Evolutionary conservation across 176 grass and related monocot species (phyloP), one percentile per base, ranked within the genome.

Genomic region (Bolboschoenus planiculmis): DNA sequence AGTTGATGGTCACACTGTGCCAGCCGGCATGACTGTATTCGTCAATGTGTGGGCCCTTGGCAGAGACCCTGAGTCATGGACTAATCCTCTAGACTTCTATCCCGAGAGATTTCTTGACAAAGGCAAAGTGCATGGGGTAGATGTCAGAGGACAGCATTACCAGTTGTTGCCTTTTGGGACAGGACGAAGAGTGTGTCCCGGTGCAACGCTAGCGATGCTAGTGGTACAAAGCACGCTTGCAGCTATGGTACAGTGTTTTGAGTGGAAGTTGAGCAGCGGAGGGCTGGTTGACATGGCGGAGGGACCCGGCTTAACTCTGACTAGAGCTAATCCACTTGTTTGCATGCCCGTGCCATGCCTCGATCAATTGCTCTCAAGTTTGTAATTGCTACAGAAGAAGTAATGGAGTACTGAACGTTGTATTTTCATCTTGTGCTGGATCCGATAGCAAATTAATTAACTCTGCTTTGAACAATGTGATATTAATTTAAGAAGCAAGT

Each of bases 101-200:
- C 94, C 94, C 16, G 91, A 97, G 65, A 78, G 94, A 16, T 97
- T 97, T 71, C 2, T 91, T 40, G 21, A 75, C n/a, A 70, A 68
- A 15, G 79, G 85, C 6, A 82, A 26, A 5, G 47, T 36, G 18
- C 48, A 62, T 34, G 55, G 20, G 0, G 18, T 90, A 14, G 89
- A 93, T 40, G 80, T 83, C 1, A 87, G 87, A 10, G 94, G 94
- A 15, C 89, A 97, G 84, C 76, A 90, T 35, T 93, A 91, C 72
- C 87, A 93, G 47, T 81, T 91, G 63, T 83, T 97, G 64, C 93
- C 93, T 4, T 97, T 97, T 43, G 90, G 93, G 27, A 91, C 88
- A 16, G 93, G 93, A 0, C 81, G 91, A 5, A 82, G 91, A 16
- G 88, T 79, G 0, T 97, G 91, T 64, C 93, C 89, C 5, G 93